These are phyloP conservation scores for Petunia axillaris DNA, from an alignment of 257 asterid species.

Conservation along the genomic window DNA sequence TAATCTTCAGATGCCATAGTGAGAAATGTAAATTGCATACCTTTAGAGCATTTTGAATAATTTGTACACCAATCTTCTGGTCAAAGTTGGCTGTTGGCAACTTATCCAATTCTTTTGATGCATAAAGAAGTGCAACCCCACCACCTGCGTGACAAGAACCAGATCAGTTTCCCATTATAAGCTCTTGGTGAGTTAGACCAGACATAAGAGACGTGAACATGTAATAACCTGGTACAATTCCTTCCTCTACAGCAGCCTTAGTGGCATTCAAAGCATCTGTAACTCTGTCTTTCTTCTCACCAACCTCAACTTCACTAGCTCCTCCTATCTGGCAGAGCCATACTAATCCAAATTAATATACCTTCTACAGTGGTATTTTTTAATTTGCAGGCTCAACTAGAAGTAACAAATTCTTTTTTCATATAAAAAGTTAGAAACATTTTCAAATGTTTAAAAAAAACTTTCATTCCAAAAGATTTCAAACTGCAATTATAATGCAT, in stretches of 20 bases:
- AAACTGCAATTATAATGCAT: not conserved
- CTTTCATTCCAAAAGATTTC: not conserved
- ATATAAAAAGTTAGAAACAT: not conserved
- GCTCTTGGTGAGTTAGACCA: not conserved
- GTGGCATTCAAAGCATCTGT: constrained; percentile 67
- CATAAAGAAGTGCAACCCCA: constrained; percentile 56
- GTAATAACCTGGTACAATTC: constrained; percentile 54
- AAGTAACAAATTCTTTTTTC: not conserved
- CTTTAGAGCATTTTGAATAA: constrained; percentile 57
- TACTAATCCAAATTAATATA: not conserved
- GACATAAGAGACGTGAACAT: not conserved
- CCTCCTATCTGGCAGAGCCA: constrained; percentile 49
- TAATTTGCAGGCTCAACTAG: not conserved
- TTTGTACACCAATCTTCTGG: constrained; percentile 53
- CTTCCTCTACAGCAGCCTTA: constrained; percentile 68
- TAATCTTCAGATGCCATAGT: not conserved
- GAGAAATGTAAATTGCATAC: constrained; percentile 29
- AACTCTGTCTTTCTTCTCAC: constrained; percentile 63
- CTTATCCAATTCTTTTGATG: constrained; percentile 47
- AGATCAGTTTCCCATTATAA: not conserved
- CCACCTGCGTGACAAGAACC: constrained; percentile 39
- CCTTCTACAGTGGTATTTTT: not conserved
- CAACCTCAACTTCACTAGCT: constrained; percentile 62
- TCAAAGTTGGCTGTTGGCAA: constrained; percentile 51
- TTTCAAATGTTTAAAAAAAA: not conserved